Evolutionary conservation across 371 early-diverging fungal genomes (phyloP).

Genomic region (Sporodiniella umbellata): DNA sequence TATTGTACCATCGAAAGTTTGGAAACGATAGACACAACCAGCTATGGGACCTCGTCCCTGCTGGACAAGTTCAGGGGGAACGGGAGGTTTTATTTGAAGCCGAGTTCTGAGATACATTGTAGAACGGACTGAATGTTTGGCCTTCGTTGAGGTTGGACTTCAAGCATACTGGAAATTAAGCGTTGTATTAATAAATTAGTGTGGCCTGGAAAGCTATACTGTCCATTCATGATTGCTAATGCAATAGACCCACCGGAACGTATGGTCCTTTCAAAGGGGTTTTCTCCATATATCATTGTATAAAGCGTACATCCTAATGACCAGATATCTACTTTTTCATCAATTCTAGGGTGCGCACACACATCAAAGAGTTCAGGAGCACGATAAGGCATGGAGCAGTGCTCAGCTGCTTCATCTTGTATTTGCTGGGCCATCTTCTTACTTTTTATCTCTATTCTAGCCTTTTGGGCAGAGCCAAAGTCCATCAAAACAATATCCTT

Average conservation of each 20-base stretch:
- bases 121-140: constrained; percentile 43
- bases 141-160: constrained; percentile 53
- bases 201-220: constrained; percentile 46
- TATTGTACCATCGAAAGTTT: constrained; percentile 33
- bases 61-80: constrained; percentile 37
- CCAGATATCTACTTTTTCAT: constrained; percentile 72
- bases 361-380: constrained; percentile 78
- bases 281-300: constrained; percentile 64
- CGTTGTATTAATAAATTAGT: constrained; percentile 54
- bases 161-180: constrained; percentile 56
- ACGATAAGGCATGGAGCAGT: constrained; percentile 69
- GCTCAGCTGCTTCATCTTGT: constrained; percentile 64
- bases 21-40: constrained; percentile 27
- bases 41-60: constrained; percentile 45
- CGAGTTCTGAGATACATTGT: constrained; percentile 17
- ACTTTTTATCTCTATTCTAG: constrained; percentile 49
- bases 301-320: constrained; percentile 69
- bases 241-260: constrained; percentile 61
- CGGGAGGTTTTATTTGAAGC: constrained; percentile 48
- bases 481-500: constrained; percentile 68
- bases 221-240: constrained; percentile 60
- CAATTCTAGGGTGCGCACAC: constrained; percentile 46
- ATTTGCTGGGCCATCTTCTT: constrained; percentile 54
- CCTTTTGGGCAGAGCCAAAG: constrained; percentile 63
- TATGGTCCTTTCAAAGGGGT: constrained; percentile 64